phyloP scores from a whole-genome alignment of 2,329 filamentous ascomycete species.

The Stachybotrys echinatus region DNA sequence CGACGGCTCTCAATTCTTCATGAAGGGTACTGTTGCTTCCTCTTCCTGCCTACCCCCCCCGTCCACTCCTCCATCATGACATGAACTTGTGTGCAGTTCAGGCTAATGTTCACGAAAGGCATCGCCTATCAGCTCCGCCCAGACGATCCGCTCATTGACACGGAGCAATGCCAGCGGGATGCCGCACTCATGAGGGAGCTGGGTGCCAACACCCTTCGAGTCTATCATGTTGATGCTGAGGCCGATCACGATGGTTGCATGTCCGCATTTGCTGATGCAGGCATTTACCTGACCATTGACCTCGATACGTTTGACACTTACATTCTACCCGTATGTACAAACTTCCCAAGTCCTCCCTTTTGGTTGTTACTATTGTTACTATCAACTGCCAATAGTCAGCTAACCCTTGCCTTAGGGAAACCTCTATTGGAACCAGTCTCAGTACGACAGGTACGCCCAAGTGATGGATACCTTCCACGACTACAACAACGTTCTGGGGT shows the following conservation, averaged over 20 bases:
- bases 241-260: constrained; percentile 76
- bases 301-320: constrained; percentile 71
- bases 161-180: constrained; percentile 72
- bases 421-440: constrained; percentile 68
- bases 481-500: constrained; percentile 76
- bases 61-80: no score
- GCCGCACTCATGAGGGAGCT: constrained; percentile 72
- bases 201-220: constrained; percentile 77
- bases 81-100: no score
- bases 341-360: neutral
- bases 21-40: no score
- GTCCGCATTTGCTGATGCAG: constrained; percentile 69
- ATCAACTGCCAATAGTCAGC: no score
- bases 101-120: constrained; percentile 38
- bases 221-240: constrained; percentile 76
- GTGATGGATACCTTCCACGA: constrained; percentile 74
- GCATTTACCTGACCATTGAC: constrained; percentile 81
- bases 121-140: constrained; percentile 63
- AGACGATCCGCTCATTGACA: constrained; percentile 71
- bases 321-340: constrained; percentile 52
- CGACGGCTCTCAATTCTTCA: constrained; percentile 75
- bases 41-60: no score
- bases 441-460: constrained; percentile 61
- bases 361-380: neutral
- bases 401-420: constrained; percentile 32